phyloP scores from a whole-genome alignment of 768 basidiomycete genomes.

The Kwoniella pini region DNA sequence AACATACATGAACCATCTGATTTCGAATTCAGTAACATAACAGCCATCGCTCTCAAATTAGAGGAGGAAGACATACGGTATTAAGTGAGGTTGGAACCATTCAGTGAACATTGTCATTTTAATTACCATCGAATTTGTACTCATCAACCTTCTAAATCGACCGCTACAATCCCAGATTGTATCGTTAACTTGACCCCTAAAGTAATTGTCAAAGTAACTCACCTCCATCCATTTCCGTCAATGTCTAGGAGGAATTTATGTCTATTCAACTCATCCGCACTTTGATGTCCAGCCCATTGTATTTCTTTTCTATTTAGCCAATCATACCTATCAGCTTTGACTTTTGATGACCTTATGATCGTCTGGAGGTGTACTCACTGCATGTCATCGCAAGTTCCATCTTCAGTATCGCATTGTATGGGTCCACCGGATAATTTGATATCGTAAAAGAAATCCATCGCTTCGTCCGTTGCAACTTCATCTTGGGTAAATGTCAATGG shows the following conservation, averaged over 20 bases:
- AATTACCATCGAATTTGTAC: constrained; percentile 56
- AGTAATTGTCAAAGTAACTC: constrained; percentile 9
- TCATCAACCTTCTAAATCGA: constrained; percentile 52
- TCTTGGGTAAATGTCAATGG: constrained; percentile 30
- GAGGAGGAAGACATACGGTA: constrained; percentile 52
- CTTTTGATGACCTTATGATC: background rate
- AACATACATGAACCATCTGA: constrained; percentile 56
- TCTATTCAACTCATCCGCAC: constrained; percentile 48
- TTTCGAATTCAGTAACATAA: too few relatives aligned
- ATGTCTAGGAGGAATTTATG: constrained; percentile 56
- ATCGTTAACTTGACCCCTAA: too few relatives aligned
- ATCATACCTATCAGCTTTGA: background rate
- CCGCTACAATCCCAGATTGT: constrained; percentile 18
- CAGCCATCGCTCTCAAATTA: too few relatives aligned
- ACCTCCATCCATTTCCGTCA: constrained; percentile 51
- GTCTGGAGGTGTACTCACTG: constrained; percentile 26
- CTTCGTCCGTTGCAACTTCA: constrained; percentile 22
- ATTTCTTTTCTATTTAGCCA: constrained; percentile 37
- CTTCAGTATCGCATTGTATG: constrained; percentile 50
- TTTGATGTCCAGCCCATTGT: constrained; percentile 45
- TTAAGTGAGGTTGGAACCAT: constrained; percentile 55
- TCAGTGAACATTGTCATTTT: constrained; percentile 56
- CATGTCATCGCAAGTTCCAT: constrained; percentile 53
- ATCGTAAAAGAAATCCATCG: constrained; percentile 45
- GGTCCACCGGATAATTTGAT: constrained; percentile 50